Evolutionary conservation across 176 grass and related monocot genomes (phyloP).

Genomic region (Paspalum notatum): DNA sequence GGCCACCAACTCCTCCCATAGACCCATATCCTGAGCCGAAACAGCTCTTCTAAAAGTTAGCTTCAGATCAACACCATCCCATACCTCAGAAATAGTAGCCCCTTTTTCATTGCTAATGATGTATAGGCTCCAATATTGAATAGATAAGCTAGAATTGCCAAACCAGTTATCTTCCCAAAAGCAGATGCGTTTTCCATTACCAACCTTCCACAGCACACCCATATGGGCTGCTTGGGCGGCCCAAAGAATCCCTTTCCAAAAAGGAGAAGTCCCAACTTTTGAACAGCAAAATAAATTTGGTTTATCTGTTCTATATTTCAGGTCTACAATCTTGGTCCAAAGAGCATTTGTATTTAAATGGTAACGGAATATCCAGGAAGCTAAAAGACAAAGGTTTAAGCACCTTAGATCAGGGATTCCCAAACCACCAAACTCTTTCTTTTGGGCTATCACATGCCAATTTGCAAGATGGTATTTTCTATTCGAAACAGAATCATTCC

Average conservation of each 20-base stretch:
- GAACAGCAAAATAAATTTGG: neutral
- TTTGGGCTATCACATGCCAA: no score
- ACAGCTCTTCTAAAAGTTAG: neutral
- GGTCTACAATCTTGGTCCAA: neutral
- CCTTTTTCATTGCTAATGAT: neutral
- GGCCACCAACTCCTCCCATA: neutral
- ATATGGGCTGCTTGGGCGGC: neutral
- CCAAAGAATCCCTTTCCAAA: neutral
- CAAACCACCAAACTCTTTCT: no score
- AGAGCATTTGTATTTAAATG: neutral
- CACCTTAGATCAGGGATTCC: no score
- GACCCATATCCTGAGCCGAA: neutral
- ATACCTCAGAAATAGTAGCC: neutral
- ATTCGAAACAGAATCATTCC: no score
- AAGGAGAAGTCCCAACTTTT: neutral
- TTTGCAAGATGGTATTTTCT: no score
- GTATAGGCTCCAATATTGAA: neutral
- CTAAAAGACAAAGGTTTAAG: neutral
- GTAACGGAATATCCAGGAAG: neutral
- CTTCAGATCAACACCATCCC: no score
- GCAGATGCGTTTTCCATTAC: neutral
- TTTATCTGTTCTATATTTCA: neutral
- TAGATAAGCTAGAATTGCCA: neutral
- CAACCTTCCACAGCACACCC: neutral
- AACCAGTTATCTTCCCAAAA: neutral